Percentiles rank a stretch among this genome's conserved stretches.
These are phyloP conservation scores for Gyrodon tennesseensis DNA, from an alignment of 1,284 basidiomycete genomes.

Conservation along the genomic window DNA sequence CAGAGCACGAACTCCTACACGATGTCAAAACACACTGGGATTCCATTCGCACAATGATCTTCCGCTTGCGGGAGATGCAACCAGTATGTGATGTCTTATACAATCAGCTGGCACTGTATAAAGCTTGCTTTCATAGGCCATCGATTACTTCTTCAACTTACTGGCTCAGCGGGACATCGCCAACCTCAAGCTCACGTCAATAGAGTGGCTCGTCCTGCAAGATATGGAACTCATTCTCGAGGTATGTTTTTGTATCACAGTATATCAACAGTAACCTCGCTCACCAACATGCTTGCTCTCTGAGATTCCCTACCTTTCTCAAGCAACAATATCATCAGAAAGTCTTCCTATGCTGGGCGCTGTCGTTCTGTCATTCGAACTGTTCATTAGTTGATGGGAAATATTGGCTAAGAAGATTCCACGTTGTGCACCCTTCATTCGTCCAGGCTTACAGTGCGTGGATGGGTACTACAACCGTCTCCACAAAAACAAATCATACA, in stretches of 20 bases:
- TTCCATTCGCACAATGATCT: not conserved
- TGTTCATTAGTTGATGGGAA: not conserved
- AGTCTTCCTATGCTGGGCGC: not conserved
- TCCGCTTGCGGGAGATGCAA: too few relatives aligned
- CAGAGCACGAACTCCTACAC: not conserved
- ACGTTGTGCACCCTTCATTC: not conserved
- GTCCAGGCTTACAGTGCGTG: not conserved
- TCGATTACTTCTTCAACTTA: not conserved
- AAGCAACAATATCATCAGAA: not conserved
- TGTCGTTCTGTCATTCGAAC: not conserved
- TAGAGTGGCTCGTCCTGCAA: not conserved
- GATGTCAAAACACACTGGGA: not conserved
- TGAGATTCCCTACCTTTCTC: not conserved
- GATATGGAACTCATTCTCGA: not conserved
- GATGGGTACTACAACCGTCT: not conserved
- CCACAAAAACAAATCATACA: not conserved
- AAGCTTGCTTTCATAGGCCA: not conserved
- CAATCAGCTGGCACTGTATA: too few relatives aligned
- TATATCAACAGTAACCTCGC: not conserved
- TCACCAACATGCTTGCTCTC: not conserved
- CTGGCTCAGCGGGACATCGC: not conserved
- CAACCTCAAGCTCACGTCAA: not conserved
- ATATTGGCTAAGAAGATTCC: not conserved
- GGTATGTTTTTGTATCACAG: too few relatives aligned
- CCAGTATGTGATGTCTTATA: too few relatives aligned